Percentiles rank a stretch among this genome's conserved stretches.
Conservation (phyloP, 371 early-diverging fungal species). For the Zychaea mexicana region DNA sequence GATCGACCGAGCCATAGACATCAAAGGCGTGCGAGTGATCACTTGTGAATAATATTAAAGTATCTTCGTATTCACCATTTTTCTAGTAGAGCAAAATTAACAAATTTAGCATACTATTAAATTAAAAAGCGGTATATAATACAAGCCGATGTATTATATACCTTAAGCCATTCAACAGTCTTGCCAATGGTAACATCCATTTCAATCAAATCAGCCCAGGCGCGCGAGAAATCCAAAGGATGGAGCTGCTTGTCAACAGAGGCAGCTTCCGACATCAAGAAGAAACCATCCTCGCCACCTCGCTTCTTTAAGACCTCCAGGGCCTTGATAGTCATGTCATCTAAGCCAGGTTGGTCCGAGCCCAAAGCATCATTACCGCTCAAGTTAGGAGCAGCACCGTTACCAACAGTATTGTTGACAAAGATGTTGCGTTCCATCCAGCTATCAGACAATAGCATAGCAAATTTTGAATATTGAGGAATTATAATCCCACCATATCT, state of each 20-base stretch:
- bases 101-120: too few relatives aligned
- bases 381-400: slow-evolving; percentile 51
- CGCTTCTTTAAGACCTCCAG: slow-evolving; percentile 61
- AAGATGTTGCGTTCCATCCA: slow-evolving; percentile 74
- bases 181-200: slow-evolving; percentile 69
- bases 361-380: slow-evolving; percentile 51
- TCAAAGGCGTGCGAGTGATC: slow-evolving; percentile 78
- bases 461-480: not conserved
- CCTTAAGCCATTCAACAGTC: slow-evolving; percentile 62
- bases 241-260: slow-evolving; percentile 74
- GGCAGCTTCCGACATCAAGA: slow-evolving; percentile 78
- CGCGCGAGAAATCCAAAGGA: slow-evolving; percentile 72
- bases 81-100: slow-evolving; percentile 17
- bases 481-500: too few relatives aligned
- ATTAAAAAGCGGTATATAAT: too few relatives aligned
- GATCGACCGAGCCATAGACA: slow-evolving; percentile 73
- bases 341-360: slow-evolving; percentile 66
- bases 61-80: slow-evolving; percentile 57
- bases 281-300: slow-evolving; percentile 70
- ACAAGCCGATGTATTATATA: slow-evolving; percentile 5
- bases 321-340: slow-evolving; percentile 71
- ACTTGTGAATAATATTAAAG: slow-evolving; percentile 71
- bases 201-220: slow-evolving; percentile 71
- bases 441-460: too few relatives aligned
- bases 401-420: slow-evolving; percentile 54